A percentile compares a stretch with the other conserved stretches of the same genome.
Conservation (phyloP, 306 rosid species). For the Fagus sylvatica region DNA sequence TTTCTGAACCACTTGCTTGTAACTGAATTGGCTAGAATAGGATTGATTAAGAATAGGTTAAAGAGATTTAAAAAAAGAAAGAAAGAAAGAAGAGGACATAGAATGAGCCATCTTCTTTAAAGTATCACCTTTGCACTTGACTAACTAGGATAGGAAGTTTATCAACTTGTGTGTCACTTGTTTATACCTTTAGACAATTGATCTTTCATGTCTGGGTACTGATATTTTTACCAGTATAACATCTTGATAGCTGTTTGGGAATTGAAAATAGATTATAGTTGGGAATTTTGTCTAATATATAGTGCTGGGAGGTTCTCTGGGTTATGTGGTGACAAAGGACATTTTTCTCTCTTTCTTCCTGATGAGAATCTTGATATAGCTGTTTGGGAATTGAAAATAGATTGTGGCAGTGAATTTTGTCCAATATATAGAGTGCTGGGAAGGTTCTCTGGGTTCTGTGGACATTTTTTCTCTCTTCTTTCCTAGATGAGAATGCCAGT, state of each 20-base stretch:
- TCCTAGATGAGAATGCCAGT: conserved; percentile 27
- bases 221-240: conserved; percentile 24
- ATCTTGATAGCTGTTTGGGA: conserved; percentile 28
- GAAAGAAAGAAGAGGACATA: not conserved
- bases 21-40: too few relatives aligned
- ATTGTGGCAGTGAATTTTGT: conserved; percentile 27
- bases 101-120: not conserved
- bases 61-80: not conserved
- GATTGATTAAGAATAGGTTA: not conserved
- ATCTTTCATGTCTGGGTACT: conserved; percentile 7
- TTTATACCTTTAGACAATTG: not conserved
- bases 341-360: not conserved
- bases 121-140: not conserved
- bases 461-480: not conserved
- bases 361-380: conserved; percentile 24
- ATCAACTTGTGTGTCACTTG: not conserved
- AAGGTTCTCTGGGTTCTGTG: not conserved
- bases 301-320: conserved; percentile 9
- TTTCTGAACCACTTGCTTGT: too few relatives aligned
- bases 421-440: conserved; percentile 14
- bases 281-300: conserved; percentile 20
- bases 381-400: conserved; percentile 14
- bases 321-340: not conserved
- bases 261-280: conserved; percentile 23
- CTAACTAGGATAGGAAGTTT: not conserved